These are phyloP conservation scores for Pistacia integerrima DNA, from an alignment of 345 rosid species.

Conservation along the genomic window DNA sequence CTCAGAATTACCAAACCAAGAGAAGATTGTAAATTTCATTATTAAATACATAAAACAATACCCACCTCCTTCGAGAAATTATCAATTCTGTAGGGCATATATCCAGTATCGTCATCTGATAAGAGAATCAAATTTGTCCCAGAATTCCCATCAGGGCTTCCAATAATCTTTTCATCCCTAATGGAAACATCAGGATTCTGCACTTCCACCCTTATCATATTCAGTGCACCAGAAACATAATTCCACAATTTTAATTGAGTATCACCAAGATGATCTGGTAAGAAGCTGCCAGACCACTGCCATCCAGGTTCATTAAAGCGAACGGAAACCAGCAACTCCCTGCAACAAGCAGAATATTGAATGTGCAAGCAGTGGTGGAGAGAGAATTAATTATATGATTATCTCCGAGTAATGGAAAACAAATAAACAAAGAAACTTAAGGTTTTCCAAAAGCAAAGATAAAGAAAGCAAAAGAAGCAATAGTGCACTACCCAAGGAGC, in stretches of 20 bases:
- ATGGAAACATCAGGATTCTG: slow-evolving; percentile 83
- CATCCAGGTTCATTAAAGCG: slow-evolving; percentile 92
- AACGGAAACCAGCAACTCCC: slow-evolving; percentile 83
- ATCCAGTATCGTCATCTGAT: slow-evolving; percentile 89
- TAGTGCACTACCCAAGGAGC: background rate
- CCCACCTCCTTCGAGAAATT: slow-evolving; percentile 97
- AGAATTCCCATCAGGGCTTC: slow-evolving; percentile 68
- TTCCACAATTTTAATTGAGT: slow-evolving; percentile 91
- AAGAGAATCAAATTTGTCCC: slow-evolving; percentile 89
- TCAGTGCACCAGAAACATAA: slow-evolving; percentile 61
- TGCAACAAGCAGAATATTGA: slow-evolving; percentile 32
- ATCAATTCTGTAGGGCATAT: slow-evolving; percentile 95
- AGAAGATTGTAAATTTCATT: background rate
- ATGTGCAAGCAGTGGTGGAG: background rate
- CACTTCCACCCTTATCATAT: slow-evolving; percentile 88
- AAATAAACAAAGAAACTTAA: background rate
- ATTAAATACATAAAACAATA: slow-evolving; percentile 15
- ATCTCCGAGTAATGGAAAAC: background rate
- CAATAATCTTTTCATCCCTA: slow-evolving; percentile 72
- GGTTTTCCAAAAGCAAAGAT: background rate
- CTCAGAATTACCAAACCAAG: background rate
- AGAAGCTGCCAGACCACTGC: slow-evolving; percentile 98
- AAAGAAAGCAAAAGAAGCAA: background rate
- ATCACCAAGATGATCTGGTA: slow-evolving; percentile 93
- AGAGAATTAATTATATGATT: slow-evolving; percentile 6